Percentiles rank a stretch among this genome's conserved stretches.
Evolutionary conservation across 2,329 filamentous ascomycete genomes (phyloP).

Genomic region (Leptoxyphium fumago): DNA sequence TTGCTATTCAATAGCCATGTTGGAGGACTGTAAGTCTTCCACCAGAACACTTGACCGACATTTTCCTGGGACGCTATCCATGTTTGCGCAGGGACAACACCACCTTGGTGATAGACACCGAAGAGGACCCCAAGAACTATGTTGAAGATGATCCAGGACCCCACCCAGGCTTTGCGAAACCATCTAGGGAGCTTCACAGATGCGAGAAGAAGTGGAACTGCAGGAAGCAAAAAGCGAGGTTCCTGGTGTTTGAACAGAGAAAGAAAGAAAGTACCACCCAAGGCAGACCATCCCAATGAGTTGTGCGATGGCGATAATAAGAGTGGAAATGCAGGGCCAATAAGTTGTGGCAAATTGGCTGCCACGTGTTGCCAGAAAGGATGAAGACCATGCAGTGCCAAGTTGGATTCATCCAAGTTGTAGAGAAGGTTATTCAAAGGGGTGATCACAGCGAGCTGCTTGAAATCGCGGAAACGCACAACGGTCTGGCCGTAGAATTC

Average conservation of each 20-base stretch:
- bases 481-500: conserved; percentile 55
- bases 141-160: conserved; percentile 43
- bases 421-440: conserved; percentile 40
- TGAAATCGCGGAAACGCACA: conserved; percentile 49
- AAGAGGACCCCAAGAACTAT: conserved; percentile 52
- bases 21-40: conserved; percentile 74
- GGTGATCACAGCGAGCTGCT: conserved; percentile 38
- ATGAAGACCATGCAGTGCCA: conserved; percentile 38
- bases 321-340: conserved; percentile 36
- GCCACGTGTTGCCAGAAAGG: conserved; percentile 38
- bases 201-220: conserved; percentile 61
- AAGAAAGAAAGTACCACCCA: conserved; percentile 55
- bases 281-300: conserved; percentile 54
- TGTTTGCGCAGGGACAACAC: conserved; percentile 59
- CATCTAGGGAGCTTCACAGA: conserved; percentile 52
- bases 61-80: conserved; percentile 55
- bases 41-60: conserved; percentile 60
- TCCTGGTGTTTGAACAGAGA: conserved; percentile 69
- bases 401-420: conserved; percentile 33
- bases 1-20: conserved; percentile 67
- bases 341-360: conserved; percentile 37
- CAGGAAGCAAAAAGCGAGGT: conserved; percentile 61
- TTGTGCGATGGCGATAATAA: conserved; percentile 31
- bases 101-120: conserved; percentile 72
- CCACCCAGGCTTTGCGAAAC: conserved; percentile 36